Percentiles rank a stretch among this genome's conserved stretches.
Conservation (phyloP, 768 basidiomycete genomes). For the Mycena rebaudengoi region DNA sequence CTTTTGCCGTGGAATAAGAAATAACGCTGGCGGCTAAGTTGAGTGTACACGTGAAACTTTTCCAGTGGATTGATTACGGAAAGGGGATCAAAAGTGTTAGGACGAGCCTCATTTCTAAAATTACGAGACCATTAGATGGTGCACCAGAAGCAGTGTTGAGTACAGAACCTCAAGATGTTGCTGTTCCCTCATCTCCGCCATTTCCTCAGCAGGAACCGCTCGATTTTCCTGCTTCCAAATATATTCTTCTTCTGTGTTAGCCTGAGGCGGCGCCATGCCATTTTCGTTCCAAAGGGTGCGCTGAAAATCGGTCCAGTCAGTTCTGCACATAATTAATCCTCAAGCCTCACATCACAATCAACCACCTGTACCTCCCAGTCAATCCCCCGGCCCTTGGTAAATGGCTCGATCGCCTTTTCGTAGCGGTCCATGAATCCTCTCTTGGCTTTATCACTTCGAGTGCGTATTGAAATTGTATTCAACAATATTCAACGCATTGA, state of each 20-base stretch:
- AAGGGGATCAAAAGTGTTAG: no score
- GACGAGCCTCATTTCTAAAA: no score
- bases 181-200: no score
- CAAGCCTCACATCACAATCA: conserved; percentile 19
- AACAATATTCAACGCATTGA: no score
- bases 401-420: conserved; percentile 19
- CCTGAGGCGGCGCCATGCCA: conserved; percentile 19
- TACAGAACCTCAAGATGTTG: no score
- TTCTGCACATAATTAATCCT: background rate
- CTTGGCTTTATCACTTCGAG: conserved; percentile 1
- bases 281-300: conserved; percentile 23
- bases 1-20: no score
- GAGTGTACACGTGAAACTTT: no score
- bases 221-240: conserved; percentile 27
- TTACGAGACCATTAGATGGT: no score
- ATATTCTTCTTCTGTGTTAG: conserved; percentile 15
- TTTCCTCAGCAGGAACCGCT: conserved; percentile 14
- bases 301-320: background rate
- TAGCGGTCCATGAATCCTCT: conserved; percentile 21
- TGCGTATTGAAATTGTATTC: background rate
- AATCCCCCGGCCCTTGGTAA: conserved; percentile 21
- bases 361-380: conserved; percentile 28
- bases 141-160: no score
- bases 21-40: no score
- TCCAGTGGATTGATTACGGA: no score